Conservation (phyloP, 2,329 filamentous ascomycete genomes). For the Ophiosphaerella narmari region DNA sequence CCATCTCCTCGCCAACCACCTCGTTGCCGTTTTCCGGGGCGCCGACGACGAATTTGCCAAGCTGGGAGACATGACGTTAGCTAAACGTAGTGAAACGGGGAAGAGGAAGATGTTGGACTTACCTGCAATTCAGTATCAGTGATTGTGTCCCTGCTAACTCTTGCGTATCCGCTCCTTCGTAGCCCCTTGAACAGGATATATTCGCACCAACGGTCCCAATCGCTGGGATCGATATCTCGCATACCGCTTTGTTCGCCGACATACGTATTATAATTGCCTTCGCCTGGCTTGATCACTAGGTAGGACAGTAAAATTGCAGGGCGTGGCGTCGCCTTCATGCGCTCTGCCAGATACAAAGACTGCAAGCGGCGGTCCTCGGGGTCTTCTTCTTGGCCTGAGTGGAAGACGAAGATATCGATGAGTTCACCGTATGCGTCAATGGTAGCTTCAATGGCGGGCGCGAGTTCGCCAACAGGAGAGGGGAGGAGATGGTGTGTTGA, state of each 20-base stretch:
- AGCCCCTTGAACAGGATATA: conserved; percentile 96
- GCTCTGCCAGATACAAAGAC: conserved; percentile 78
- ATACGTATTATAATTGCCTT: conserved; percentile 97
- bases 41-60: conserved; percentile 91
- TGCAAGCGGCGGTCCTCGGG: conserved; percentile 88
- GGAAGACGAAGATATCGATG: conserved; percentile 96
- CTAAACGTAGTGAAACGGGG: neutral
- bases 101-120: conserved; percentile 28
- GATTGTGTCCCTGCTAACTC: conserved; percentile 86
- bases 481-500: conserved; percentile 95
- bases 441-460: conserved; percentile 95
- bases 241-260: conserved; percentile 86
- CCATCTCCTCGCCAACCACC: conserved; percentile 71
- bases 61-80: conserved; percentile 45
- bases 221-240: conserved; percentile 88
- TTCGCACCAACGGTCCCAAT: conserved; percentile 99
- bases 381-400: conserved; percentile 97
- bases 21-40: conserved; percentile 67
- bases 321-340: conserved; percentile 82
- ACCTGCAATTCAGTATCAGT: conserved; percentile 97
- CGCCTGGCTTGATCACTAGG: conserved; percentile 83
- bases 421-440: conserved; percentile 88
- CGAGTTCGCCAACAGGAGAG: conserved; percentile 90
- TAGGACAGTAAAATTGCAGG: conserved; percentile 89
- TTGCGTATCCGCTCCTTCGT: conserved; percentile 83